Percentiles rank a stretch among this genome's conserved stretches.
phyloP scores from a whole-genome alignment of 1,284 basidiomycete genomes.

The Malassezia furfur region DNA sequence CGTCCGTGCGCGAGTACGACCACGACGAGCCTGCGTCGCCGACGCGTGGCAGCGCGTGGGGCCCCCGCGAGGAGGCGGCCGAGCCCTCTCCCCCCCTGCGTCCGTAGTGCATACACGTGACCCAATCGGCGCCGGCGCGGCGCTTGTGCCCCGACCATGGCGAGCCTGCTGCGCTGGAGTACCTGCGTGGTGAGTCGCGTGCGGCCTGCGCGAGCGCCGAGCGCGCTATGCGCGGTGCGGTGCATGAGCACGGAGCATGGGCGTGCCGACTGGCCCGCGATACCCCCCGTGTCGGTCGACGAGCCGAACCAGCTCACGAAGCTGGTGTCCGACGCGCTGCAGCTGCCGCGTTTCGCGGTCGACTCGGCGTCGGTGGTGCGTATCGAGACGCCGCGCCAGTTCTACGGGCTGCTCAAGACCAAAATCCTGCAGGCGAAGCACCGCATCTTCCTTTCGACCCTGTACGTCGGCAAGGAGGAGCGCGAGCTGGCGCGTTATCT shows the following conservation, averaged over 20 bases:
- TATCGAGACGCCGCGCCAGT: slow-evolving; percentile 17
- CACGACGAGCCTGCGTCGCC: neutral
- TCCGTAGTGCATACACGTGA: too few relatives aligned
- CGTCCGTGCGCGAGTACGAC: neutral
- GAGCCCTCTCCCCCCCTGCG: too few relatives aligned
- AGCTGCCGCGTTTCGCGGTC: slow-evolving; percentile 12
- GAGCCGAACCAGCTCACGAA: slow-evolving; percentile 3
- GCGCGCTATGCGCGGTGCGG: too few relatives aligned
- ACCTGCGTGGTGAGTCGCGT: neutral
- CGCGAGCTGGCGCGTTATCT: slow-evolving; percentile 26
- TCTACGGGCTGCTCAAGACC: slow-evolving; percentile 16
- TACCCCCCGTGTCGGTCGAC: neutral
- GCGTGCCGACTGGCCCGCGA: neutral
- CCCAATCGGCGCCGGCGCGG: too few relatives aligned
- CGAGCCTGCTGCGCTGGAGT: neutral
- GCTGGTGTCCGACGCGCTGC: slow-evolving; percentile 5
- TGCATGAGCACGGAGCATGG: too few relatives aligned
- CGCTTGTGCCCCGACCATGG: too few relatives aligned
- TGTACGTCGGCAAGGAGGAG: slow-evolving; percentile 42
- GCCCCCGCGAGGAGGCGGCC: too few relatives aligned
- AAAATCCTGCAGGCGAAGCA: slow-evolving; percentile 19
- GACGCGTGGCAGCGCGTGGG: neutral
- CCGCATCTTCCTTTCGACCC: slow-evolving; percentile 34
- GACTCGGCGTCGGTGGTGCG: neutral
- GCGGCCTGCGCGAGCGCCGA: neutral